Evolutionary conservation across 805 yeast species (phyloP), one percentile per base, ranked within the genome.

Genomic region (Saccharomyces mikatae): DNA sequence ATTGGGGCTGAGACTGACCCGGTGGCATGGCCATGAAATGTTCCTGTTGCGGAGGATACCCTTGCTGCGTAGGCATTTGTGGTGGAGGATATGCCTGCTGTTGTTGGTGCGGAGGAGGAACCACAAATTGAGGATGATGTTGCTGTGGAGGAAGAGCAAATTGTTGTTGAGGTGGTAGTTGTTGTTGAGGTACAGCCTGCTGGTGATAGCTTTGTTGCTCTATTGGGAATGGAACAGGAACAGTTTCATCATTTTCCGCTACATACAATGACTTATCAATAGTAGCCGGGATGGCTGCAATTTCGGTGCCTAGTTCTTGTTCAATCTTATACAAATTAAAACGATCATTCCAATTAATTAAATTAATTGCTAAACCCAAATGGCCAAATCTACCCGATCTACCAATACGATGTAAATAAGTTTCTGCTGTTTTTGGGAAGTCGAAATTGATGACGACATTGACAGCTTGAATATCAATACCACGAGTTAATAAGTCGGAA

Each of bases 341-440:
- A 69, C 98, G 83, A 71, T 94, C 99, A 66, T 90, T 84, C 97
- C 97, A 92, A 71, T 91, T 89, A 76, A 94, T 89, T 65, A 94
- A 81, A 75, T 94, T 94, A 68, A 94, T 90, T 31, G 99, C 99
- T 69, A 94, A 80, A 79, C 99, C 99, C 68, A 91, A 82, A 71
- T 94, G 99, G 61, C 99, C 99, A 67, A 89, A 94, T 79, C 99
- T 88, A 62, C 99, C 98, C 6, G 97, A 90, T 78, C 99, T 89
- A 80, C 98, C 98, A 64, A 92, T 94, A 80, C 98, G 87, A 76
- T 94, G 99, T 64, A 94, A 80, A 71, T 94, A 94, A 46, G 98
- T 94, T 73, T 94, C 99, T 6, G 98, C 97, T 52, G 86, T 89
- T 72, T 92, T 92, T 58, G 99, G 99, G 86, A 94, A 94, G 72